Evolutionary conservation across 2,329 filamentous ascomycete genomes (phyloP), one percentile per base, ranked within the genome.

Genomic region (Nemania sp.): DNA sequence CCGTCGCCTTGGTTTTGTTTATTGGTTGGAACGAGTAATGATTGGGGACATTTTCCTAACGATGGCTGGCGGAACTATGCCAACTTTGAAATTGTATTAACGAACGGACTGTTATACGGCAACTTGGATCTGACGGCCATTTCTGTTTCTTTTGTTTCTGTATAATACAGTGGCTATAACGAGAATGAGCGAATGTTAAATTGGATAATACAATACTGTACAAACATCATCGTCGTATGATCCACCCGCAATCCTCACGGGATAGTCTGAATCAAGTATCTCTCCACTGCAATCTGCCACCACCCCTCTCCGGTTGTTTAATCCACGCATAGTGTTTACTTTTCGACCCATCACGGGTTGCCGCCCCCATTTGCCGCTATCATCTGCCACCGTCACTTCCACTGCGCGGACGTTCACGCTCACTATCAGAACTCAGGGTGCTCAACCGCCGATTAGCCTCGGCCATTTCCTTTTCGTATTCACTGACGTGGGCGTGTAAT

Each of bases 371-470:
- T 8, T 58, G n/a, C n/a, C n/a, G n/a, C n/a, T n/a, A n/a, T n/a
- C n/a, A n/a, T n/a, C n/a, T n/a, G n/a, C 29, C 41, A 47, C 59
- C 13, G 52, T 68, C 58, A 15, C 55, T 70, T 18, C 24, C 64
- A 6, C 52, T 45, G 5, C 60, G 58, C 8, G 54, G 24, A 22
- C 53, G 51, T 27, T 62, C 60, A 11, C 62, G 51, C 32, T 62
- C 60, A 11, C 62, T 29, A n/a, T 45, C 43, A 8, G 56, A 24
- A 26, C 54, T 29, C 15, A 70, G 32, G 20, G 45, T 60, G 15
- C 52, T 62, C 57, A 73, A 22, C 26, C 70, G 60, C 18, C 55
- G 54, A 24, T 73, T 63, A 0, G 68, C 70, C 56, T 73, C 69
- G 10, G 62, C 65, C 63, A 71, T 71, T 58, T 64, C 64, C 13